These are phyloP conservation scores for Castanea mollissima DNA, from an alignment of 306 rosid genomes.

Conservation along the genomic window DNA sequence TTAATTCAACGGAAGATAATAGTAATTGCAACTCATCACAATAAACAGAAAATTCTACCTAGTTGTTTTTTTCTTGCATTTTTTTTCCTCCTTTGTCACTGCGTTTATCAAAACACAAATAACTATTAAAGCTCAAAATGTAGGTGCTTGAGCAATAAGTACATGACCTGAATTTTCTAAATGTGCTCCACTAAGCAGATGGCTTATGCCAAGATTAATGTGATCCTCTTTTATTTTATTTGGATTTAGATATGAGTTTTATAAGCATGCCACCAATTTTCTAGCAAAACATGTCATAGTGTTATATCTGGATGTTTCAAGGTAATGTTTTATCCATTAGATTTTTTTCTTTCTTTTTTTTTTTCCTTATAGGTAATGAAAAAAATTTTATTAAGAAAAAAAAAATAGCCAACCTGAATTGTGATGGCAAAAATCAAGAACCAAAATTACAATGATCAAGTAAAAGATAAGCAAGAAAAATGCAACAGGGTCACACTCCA, in stretches of 20 bases:
- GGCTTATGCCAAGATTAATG: not conserved
- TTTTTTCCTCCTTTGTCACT: not conserved
- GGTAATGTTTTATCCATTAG: not conserved
- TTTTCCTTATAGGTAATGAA: too few species aligned
- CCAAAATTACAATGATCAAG: too few species aligned
- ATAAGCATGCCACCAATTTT: not conserved
- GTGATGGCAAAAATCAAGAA: too few species aligned
- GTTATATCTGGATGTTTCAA: not conserved
- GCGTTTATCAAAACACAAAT: not conserved
- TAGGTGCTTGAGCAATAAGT: not conserved
- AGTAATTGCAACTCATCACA: not conserved
- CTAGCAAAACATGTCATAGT: not conserved
- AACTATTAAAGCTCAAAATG: not conserved
- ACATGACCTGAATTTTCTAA: not conserved
- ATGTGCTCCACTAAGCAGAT: not conserved
- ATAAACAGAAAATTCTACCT: not conserved
- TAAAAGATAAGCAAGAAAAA: too few species aligned
- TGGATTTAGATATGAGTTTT: not conserved
- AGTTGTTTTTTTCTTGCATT: not conserved
- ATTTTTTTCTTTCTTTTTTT: not conserved
- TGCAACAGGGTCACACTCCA: too few species aligned
- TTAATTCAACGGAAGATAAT: not conserved
- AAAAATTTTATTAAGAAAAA: too few species aligned
- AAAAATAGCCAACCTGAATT: too few species aligned
- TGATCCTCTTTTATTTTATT: not conserved